Base-by-base conservation (phyloP, 805 yeast species). In the Tetrapisispora nanseiensis region DNA sequence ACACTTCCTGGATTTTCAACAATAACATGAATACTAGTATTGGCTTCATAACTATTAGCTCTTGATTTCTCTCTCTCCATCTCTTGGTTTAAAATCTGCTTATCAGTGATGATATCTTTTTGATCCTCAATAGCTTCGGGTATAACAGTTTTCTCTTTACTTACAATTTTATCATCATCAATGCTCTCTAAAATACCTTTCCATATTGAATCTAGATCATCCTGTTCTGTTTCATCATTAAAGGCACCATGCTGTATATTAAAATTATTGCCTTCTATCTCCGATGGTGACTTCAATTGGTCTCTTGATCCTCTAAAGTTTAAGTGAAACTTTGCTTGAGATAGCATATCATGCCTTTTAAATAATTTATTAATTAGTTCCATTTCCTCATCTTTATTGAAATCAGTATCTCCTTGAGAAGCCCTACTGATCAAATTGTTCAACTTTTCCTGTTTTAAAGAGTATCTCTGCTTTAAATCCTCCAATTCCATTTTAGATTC, bases 371-470 rank as follows among this genome's bases (percentile, higher is more conserved):
- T 61, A 3, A 65, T 66, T 32, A 66, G 42, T 34, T 54, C 54
- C 46, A 72, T 43, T 47, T 74, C 79, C 29, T 63, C 53, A 9
- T 63, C 63, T 1, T 69, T 55, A 46, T 71, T 67, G 15, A 76
- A 60, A 33, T 41, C 46, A 1, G 30, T 29, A 24, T 65, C 61
- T 11, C 74, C 75, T 6, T 66, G 66, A 3, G 46, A 45, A 4
- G 69, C 58, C 30, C 70, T 60, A 15, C 49, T 54, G 3, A 71
- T 64, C n/a, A 74, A 48, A 21, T 59, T 63, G 15, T 65, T 56
- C 21, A 72, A 53, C 13, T 68, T 62, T 16, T 52, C 47, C 10
- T 66, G 56, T 51, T 69, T 71, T 27, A 70, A 47, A 2, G 47
- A 34, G 46, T 68, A 63, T 12, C 68, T 55, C 31, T 65, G 55